A percentile compares a stretch with the other conserved stretches of the same genome.
Evolutionary conservation across 2,329 filamentous ascomycete species (phyloP).

Genomic region (Xylariaceae sp.): DNA sequence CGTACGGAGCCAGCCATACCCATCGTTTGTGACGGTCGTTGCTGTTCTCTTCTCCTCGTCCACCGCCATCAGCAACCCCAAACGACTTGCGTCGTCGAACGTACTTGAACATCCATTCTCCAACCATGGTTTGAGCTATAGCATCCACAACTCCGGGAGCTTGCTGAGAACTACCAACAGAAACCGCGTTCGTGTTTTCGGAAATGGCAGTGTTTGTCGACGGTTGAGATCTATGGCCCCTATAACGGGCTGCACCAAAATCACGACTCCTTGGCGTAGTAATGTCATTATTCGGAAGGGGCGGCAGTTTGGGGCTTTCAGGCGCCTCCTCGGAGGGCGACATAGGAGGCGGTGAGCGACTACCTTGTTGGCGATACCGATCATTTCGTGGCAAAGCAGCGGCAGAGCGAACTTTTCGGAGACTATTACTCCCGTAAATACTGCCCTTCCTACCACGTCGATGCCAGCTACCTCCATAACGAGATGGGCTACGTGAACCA

Average conservation of each 20-base stretch:
- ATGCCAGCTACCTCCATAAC: conserved; percentile 59
- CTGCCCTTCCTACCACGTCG: conserved; percentile 55
- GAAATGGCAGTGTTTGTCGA: conserved; percentile 64
- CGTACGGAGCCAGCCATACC: conserved; percentile 98
- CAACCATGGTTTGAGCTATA: conserved; percentile 97
- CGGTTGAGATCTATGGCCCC: conserved; percentile 59
- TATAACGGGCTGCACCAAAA: conserved; percentile 48
- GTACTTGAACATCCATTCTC: conserved; percentile 96
- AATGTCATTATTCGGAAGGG: conserved; percentile 75
- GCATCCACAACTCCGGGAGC: conserved; percentile 88
- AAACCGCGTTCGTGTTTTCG: conserved; percentile 53
- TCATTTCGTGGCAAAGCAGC: conserved; percentile 68
- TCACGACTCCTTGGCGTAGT: conserved; percentile 62
- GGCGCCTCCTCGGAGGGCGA: conserved; percentile 71
- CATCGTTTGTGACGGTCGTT: conserved; percentile 90
- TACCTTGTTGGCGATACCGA: conserved; percentile 56
- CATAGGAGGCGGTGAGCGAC: conserved; percentile 68
- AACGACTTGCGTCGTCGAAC: conserved; percentile 89
- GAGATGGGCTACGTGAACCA: conserved; percentile 77
- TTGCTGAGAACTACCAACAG: conserved; percentile 64
- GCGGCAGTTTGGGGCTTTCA: conserved; percentile 74
- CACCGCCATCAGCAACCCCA: conserved; percentile 72
- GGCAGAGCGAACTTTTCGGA: conserved; percentile 86
- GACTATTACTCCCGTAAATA: conserved; percentile 64
- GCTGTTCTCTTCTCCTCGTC: conserved; percentile 71